Evolutionary conservation across 805 yeast species (phyloP).

Genomic region (Saturnispora serradocipensis): DNA sequence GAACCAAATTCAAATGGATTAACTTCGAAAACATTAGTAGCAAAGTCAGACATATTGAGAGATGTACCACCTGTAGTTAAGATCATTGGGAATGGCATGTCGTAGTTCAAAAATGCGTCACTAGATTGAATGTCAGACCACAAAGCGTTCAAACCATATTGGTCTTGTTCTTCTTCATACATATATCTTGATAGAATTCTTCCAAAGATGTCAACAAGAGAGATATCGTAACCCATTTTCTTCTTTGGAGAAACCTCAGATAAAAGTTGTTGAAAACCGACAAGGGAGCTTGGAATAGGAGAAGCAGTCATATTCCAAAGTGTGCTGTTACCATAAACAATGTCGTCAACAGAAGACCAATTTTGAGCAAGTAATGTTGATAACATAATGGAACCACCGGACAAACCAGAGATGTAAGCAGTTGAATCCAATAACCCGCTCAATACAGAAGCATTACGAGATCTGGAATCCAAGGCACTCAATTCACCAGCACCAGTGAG

Average conservation of each 20-base stretch:
- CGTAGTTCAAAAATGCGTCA: constrained; percentile 45
- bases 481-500: constrained; percentile 73
- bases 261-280: constrained; percentile 37
- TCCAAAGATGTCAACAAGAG: constrained; percentile 68
- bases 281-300: constrained; percentile 45
- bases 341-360: constrained; percentile 56
- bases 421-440: constrained; percentile 61
- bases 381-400: constrained; percentile 74
- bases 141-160: constrained; percentile 45
- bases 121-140: constrained; percentile 48
- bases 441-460: constrained; percentile 32
- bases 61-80: constrained; percentile 51
- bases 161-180: constrained; percentile 46
- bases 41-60: constrained; percentile 38
- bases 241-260: constrained; percentile 41
- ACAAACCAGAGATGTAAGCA: constrained; percentile 63
- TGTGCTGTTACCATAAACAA: constrained; percentile 29
- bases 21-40: constrained; percentile 51
- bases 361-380: constrained; percentile 59
- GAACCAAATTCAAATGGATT: constrained; percentile 73
- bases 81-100: constrained; percentile 64
- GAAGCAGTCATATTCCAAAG: constrained; percentile 62
- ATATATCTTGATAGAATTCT: constrained; percentile 58
- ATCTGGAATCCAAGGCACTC: constrained; percentile 68
- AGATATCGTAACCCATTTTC: constrained; percentile 50